Conservation (phyloP, 495 filamentous ascomycete species). For the Hapsidospora chrysogenum region DNA sequence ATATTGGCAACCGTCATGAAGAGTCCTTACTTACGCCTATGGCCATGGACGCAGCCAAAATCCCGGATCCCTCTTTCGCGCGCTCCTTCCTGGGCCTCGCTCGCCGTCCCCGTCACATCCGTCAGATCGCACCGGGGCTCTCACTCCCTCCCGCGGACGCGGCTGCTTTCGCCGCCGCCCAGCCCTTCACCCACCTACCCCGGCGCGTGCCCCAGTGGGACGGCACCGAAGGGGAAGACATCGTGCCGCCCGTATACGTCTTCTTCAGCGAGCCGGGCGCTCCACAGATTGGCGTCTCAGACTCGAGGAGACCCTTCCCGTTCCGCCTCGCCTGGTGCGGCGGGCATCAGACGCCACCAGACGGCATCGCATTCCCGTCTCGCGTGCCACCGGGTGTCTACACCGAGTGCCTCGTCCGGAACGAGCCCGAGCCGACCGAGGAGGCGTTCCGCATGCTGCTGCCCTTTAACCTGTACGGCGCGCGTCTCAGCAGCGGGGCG, state of each 20-base stretch:
- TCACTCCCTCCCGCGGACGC: slow-evolving; percentile 12
- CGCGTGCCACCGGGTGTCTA: slow-evolving; percentile 7
- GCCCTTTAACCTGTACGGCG: slow-evolving; percentile 9
- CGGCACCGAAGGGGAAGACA: slow-evolving; percentile 1
- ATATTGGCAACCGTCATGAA: background rate
- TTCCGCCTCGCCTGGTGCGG: background rate
- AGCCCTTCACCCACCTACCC: slow-evolving; percentile 10
- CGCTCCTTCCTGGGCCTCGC: slow-evolving; percentile 13
- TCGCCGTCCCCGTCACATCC: slow-evolving; percentile 15
- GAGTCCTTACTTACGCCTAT: slow-evolving; percentile 9
- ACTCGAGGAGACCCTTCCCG: slow-evolving; percentile 6
- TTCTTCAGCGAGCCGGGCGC: slow-evolving; percentile 10
- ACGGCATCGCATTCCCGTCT: background rate
- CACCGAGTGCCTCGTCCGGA: slow-evolving; percentile 6
- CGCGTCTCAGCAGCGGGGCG: slow-evolving; percentile 18
- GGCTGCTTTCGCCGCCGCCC: slow-evolving; percentile 8
- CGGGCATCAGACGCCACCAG: background rate
- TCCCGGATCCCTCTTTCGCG: slow-evolving; percentile 15
- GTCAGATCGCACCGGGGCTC: slow-evolving; percentile 18
- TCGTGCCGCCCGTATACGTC: slow-evolving; percentile 9
- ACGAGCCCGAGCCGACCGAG: slow-evolving; percentile 6
- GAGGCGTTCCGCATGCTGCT: slow-evolving; percentile 11
- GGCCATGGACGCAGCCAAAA: slow-evolving; percentile 13
- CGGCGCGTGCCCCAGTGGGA: background rate
- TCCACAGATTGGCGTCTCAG: slow-evolving; percentile 8